Conservation (phyloP, 1,139 yeast genomes). For the Kodamaea ohmeri region DNA sequence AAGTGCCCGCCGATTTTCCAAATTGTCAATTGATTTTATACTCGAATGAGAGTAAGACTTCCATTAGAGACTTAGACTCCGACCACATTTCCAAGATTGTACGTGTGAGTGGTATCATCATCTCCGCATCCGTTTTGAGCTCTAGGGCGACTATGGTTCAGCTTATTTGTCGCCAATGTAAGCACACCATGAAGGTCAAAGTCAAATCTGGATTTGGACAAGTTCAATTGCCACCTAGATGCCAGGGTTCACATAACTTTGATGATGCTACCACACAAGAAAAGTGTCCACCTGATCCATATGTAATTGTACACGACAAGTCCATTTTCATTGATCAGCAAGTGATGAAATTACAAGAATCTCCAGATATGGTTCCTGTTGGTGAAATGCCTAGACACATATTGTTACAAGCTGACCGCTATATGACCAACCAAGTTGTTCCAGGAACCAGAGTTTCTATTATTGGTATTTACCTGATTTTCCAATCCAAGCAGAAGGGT, state of each 20-base stretch:
- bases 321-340: constrained; percentile 94
- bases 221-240: constrained; percentile 69
- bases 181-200: constrained; percentile 67
- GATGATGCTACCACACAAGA: constrained; percentile 49
- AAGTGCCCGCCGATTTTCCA: constrained; percentile 62
- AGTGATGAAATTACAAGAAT: constrained; percentile 85
- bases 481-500: constrained; percentile 61
- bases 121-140: constrained; percentile 83
- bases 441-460: constrained; percentile 95
- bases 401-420: constrained; percentile 82
- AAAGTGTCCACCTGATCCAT: constrained; percentile 88
- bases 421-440: constrained; percentile 82
- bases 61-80: constrained; percentile 79
- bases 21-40: constrained; percentile 77
- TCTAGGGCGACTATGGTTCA: constrained; percentile 87
- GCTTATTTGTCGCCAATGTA: constrained; percentile 84
- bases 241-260: constrained; percentile 60
- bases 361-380: constrained; percentile 97
- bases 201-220: constrained; percentile 80
- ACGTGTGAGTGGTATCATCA: constrained; percentile 88
- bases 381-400: constrained; percentile 99
- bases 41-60: constrained; percentile 68
- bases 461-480: constrained; percentile 89
- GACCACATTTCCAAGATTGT: constrained; percentile 88
- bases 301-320: constrained; percentile 88